Evolutionary conservation across 768 basidiomycete species (phyloP), one percentile per base, ranked within the genome.

Genomic region (Russula abietina): DNA sequence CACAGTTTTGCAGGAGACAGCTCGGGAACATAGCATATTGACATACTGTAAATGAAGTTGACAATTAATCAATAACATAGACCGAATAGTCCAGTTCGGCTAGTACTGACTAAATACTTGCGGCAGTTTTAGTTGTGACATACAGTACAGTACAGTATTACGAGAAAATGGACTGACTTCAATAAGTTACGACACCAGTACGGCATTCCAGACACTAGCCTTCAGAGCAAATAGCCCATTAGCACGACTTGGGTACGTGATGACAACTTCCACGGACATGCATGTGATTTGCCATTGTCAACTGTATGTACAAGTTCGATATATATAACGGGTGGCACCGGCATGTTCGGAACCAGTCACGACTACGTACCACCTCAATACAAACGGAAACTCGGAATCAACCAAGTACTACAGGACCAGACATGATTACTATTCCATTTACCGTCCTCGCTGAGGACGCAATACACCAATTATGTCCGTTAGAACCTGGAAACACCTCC

Each of bases 291-390:
- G 11, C 10, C 17, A 39, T 8, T 32, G n/a, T 45, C 24, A 8
- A 28, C 14, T 28, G 26, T 49, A 49, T 26, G 22, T 24, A 48
- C n/a, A 24, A 11, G 45, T 46, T 12, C 45, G 11, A 41, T 41
- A 17, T 41, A 17, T 8, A 38, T 39, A 2, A 36, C 38, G 36
- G 17, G 43, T 61, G 38, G 0, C 9, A 41, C 17, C 28, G 33
- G 11, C 26, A 43, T 48, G 16, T 22, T 51, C 48, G 57, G 62
- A 53, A 38, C 62, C 62, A 39, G 57, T 52, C 57, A 30, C 11
- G 22, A 43, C 32, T 22, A 54, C n/a, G 24, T 38, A 22, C 38
- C 51, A 39, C 49, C 28, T 50, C 38, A 36, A 50, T 55, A 60
- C 62, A 60, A 43, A 16, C 16, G 45, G 45, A 5, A 17, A 55